Evolutionary conservation across 345 rosid species (phyloP).

Genomic region (Linum usitatissimum): DNA sequence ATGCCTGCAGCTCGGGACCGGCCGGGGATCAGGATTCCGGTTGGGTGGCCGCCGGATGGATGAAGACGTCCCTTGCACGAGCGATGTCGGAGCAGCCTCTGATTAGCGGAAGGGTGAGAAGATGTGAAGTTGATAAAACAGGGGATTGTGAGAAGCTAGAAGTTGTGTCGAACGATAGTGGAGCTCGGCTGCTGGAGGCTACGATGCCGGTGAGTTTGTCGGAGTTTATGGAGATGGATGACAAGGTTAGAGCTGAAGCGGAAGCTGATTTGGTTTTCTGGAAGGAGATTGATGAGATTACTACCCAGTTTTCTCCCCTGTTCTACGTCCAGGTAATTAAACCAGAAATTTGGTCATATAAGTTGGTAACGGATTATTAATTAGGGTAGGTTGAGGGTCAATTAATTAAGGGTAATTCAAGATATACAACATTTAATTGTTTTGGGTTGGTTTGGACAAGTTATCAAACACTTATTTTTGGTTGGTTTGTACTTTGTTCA

Average conservation of each 20-base stretch:
- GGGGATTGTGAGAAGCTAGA: conserved; percentile 32
- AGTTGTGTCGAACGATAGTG: conserved; percentile 65
- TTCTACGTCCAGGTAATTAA: conserved; percentile 53
- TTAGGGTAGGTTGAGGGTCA: not conserved
- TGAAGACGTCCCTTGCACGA: conserved; percentile 55
- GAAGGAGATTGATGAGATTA: conserved; percentile 60
- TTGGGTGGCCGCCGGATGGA: conserved; percentile 59
- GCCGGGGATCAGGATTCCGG: conserved; percentile 38
- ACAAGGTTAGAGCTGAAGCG: conserved; percentile 19
- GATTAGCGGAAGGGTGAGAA: conserved; percentile 47
- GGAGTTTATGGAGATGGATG: conserved; percentile 38
- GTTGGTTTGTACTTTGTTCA: not conserved
- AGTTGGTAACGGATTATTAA: not conserved
- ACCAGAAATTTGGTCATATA: not conserved
- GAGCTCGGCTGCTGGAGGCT: conserved; percentile 56
- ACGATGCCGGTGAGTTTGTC: conserved; percentile 28
- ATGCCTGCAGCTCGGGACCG: conserved; percentile 16
- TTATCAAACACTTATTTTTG: not conserved
- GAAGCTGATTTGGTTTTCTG: conserved; percentile 58
- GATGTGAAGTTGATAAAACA: conserved; percentile 19
- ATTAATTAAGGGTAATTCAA: not conserved
- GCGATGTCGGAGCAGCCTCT: conserved; percentile 49
- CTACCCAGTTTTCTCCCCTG: conserved; percentile 61
- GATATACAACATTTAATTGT: too few relatives aligned
- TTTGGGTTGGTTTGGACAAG: too few relatives aligned